Evolutionary conservation across 2,329 filamentous ascomycete genomes (phyloP), one percentile per base, ranked within the genome.

Genomic region (Talaromyces marneffei): DNA sequence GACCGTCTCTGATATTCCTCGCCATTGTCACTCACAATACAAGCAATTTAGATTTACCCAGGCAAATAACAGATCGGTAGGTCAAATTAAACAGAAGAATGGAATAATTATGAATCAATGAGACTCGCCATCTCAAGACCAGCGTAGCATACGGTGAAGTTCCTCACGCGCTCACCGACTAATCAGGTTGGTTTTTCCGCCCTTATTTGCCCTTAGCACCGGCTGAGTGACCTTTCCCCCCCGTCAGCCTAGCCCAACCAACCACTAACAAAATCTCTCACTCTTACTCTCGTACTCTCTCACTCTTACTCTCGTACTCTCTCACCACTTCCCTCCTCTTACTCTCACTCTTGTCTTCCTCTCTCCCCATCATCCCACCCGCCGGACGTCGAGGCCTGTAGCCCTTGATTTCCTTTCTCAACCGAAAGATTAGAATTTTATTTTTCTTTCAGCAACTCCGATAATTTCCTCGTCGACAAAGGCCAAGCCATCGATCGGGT

Each of bases 211-310:
- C 37, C 53, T 61, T 61, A 61, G 59, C 59, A 53, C 59, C 52
- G 57, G 57, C 33, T 35, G 33, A 33, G 23, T 40, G 25, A 16
- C 52, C 35, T 20, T 5, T 35, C 52, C 20, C 3, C 12, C 29
- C 27, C 9, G 14, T 16, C 48, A 10, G 46, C 27, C 44, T 10
- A 50, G 27, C 44, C 48, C 23, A 46, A 48, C 44, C n/a, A 50
- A 50, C 29, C 56, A 48, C 55, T 48, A 52, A 42, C 57, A 59
- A 59, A 59, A 59, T 40, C 57, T 59, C 57, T 59, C 59, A 39
- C 56, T 52, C 60, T 44, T 23, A 50, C 48, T 53, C 58, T 59
- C 33, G n/a, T n/a, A n/a, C 14, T 31, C 31, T 37, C 40, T 46
- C 10, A n/a, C 56, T 23, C 29, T 37, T 14, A 37, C 42, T 42